Evolutionary conservation across 2,329 filamentous ascomycete genomes (phyloP), one percentile per base, ranked within the genome.

Genomic region (Chaetomiaceae sp.): DNA sequence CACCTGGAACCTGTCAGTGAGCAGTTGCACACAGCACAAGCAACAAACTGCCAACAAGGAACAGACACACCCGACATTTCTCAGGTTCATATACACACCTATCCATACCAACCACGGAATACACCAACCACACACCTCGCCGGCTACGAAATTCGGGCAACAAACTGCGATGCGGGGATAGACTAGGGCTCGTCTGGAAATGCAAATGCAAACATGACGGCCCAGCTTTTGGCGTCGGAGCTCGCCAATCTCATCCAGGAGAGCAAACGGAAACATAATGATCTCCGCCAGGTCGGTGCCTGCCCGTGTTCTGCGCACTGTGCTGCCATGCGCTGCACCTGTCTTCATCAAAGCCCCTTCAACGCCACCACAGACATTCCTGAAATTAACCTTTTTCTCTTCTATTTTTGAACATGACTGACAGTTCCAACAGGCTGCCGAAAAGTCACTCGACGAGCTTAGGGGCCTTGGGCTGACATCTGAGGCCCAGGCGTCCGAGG

Each of bases 261-360:
- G 74, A 93, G 91, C 66, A 97, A 95, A 72, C 82, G 92, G 63
- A 97, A 95, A 71, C 86, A 96, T 69, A 82, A 86, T 60, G 93
- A 97, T 63, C 77, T 99, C 47, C 83, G 87, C 73, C 87, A 87
- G 78, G 87, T 86, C n/a, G n/a, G n/a, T n/a, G n/a, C n/a, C n/a
- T n/a, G n/a, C n/a, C n/a, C n/a, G 71, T 62, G 78, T 68, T 51
- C 4, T 14, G 14, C 37, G 37, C 48, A 35, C 35, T 41, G 19
- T 37, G 37, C 19, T 17, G 14, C n/a, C n/a, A n/a, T n/a, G 17
- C 31, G 7, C 34, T 23, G 17, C 7, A 13, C 13, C 12, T n/a
- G 5, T 21, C 6, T 39, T 7, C 3, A 14, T 3, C 8, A 19
- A 13, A 3, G 20, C n/a, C n/a, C n/a, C n/a, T n/a, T n/a, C n/a